Base-by-base conservation (phyloP, 2,329 filamentous ascomycete species). In the Curvularia lunata region DNA sequence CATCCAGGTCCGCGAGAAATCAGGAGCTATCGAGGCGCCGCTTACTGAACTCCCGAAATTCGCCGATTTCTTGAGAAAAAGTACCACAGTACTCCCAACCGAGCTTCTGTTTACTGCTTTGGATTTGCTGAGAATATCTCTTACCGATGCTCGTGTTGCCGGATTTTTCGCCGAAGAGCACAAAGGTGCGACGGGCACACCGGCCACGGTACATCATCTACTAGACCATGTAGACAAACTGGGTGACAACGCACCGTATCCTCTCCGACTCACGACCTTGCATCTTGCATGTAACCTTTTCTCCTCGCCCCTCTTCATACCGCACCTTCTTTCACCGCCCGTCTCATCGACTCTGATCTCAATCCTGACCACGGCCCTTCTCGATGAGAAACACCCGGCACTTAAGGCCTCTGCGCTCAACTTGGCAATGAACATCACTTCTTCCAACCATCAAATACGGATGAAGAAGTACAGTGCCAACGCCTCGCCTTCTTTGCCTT, bases 221-320 rank as follows among this genome's bases (percentile, higher is more conserved):
- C 84, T 81, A n/a, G 66, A 73, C 9, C 76, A 80, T n/a, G 77
- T 91, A 43, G 87, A 85, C 62, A 74, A 79, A 5, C 81, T 85
- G 30, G 71, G 79, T 8, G 76, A 80, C 1, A 56, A 59, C 2
- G 90, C 88, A 40, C 91, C 92, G 0, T 97, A 97, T 72, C 88
- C 91, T 4, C 83, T 96, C 1, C 88, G 92, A 13, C 86, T 97
- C 1, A 91, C 96, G 16, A 89, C 91, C 0, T 78, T 96, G 21
- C 93, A 97, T 66, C 84, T 94, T 70, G 84, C 86, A 1, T 96
- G 92, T 78, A 97, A 97, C 69, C 81, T 96, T 41, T 97, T 96
- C 78, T 88, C 86, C 0, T 89, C 88, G 0, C 84, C 86, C 0
- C 81, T 96, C 0, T 96, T 89, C 68, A 81, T 87, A 0, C 82